phyloP scores from a whole-genome alignment of 2,329 filamentous ascomycete species.

The Cephalotrichum gorgonifer region DNA sequence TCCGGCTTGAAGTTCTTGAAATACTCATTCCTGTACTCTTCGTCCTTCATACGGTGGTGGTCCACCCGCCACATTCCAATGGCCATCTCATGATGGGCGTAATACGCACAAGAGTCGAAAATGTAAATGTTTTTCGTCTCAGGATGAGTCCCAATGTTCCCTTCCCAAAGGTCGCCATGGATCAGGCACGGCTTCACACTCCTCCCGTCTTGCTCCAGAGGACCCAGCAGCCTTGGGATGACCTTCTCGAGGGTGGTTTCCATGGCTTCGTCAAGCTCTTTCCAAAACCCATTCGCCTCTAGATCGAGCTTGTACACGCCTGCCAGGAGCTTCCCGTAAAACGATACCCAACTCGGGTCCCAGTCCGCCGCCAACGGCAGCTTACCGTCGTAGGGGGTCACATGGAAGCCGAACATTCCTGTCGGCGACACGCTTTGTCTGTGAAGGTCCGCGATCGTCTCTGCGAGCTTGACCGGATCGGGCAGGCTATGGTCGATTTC shows the following conservation, averaged over 20 bases:
- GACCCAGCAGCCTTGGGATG: slow-evolving; percentile 16
- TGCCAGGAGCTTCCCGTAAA: slow-evolving; percentile 13
- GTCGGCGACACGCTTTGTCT: slow-evolving; percentile 13
- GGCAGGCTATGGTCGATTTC: slow-evolving; percentile 4
- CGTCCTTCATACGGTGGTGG: slow-evolving; percentile 3
- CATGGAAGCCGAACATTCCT: slow-evolving; percentile 22
- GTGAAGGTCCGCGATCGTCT: background rate
- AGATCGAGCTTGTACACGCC: slow-evolving; percentile 3
- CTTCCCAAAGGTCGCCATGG: slow-evolving; percentile 22
- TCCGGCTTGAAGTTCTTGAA: slow-evolving; percentile 10
- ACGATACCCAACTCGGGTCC: slow-evolving; percentile 22
- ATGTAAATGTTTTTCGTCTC: slow-evolving; percentile 16
- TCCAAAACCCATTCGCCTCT: slow-evolving; percentile 1
- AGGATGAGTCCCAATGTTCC: slow-evolving; percentile 17
- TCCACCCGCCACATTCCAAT: slow-evolving; percentile 6
- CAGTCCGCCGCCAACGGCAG: slow-evolving; percentile 16
- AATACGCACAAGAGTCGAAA: slow-evolving; percentile 19
- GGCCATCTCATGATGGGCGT: slow-evolving; percentile 13
- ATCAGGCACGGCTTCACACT: slow-evolving; percentile 18
- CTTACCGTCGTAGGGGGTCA: slow-evolving; percentile 18
- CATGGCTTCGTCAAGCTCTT: slow-evolving; percentile 11
- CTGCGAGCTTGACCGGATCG: background rate
- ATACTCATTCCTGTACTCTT: slow-evolving; percentile 12
- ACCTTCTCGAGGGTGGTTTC: slow-evolving; percentile 14
- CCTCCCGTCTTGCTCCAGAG: slow-evolving; percentile 16